A percentile compares a stretch with the other conserved stretches of the same genome.
Conservation (phyloP, 139 green algal species). For the Chlorella vulgaris region DNA sequence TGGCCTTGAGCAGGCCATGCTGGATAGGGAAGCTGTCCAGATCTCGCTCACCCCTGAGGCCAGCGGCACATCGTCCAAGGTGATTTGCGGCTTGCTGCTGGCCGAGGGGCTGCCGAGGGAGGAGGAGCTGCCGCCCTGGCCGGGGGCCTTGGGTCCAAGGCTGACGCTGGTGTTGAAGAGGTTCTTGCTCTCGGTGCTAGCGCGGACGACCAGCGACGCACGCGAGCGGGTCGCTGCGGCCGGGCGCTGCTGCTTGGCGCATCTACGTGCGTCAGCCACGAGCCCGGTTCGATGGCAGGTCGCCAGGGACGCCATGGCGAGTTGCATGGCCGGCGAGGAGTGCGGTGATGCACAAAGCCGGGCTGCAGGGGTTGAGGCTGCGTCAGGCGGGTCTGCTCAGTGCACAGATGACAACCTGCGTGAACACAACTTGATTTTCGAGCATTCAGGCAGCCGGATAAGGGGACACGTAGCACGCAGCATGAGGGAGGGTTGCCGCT, state of each 20-base stretch:
- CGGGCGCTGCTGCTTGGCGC: conserved; percentile 2
- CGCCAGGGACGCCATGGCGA: conserved; percentile 7
- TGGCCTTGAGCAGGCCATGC: too few species aligned
- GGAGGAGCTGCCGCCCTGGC: conserved; percentile 6
- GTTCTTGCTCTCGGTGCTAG: conserved; percentile 3
- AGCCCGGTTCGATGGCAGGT: neutral
- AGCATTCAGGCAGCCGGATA: too few species aligned
- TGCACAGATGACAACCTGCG: neutral
- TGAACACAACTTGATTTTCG: too few species aligned
- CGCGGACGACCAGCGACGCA: conserved; percentile 7
- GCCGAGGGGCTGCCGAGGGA: neutral
- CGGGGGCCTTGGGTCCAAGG: conserved; percentile 39
- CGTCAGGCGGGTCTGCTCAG: neutral
- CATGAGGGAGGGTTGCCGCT: too few species aligned
- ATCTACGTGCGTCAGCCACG: neutral
- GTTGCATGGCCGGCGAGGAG: neutral
- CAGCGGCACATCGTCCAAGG: conserved; percentile 59
- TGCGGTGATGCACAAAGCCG: too few species aligned
- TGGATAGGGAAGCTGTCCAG: too few species aligned
- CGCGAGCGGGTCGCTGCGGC: neutral
- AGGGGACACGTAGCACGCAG: too few species aligned
- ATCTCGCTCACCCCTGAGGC: conserved; percentile 58
- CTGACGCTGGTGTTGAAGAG: conserved; percentile 40
- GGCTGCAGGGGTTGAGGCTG: neutral
- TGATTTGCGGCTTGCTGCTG: conserved; percentile 21